Conservation (phyloP, 306 rosid species). For the Alnus rubra region DNA sequence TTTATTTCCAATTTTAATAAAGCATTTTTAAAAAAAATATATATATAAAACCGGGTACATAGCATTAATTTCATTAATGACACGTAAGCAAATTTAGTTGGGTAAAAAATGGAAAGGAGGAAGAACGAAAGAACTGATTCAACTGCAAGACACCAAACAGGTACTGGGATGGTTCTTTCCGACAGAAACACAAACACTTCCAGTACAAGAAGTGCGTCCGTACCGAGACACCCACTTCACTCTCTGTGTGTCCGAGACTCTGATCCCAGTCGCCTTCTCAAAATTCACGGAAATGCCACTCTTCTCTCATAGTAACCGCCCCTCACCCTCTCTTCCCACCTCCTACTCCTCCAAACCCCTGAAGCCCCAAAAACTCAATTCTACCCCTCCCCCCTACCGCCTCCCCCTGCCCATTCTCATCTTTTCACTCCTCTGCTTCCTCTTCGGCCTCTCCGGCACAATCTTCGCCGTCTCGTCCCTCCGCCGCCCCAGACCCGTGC, state of each 20-base stretch:
- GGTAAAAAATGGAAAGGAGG: too few relatives aligned
- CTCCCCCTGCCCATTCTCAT: constrained; percentile 23
- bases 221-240: not conserved
- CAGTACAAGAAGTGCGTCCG: not conserved
- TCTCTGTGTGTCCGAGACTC: not conserved
- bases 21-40: too few relatives aligned
- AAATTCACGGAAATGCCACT: constrained; percentile 34
- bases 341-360: constrained; percentile 33
- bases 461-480: constrained; percentile 28
- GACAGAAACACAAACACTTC: too few relatives aligned
- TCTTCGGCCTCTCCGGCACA: constrained; percentile 35
- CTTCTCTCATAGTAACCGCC: constrained; percentile 27
- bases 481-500: constrained; percentile 30
- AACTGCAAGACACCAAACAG: too few relatives aligned
- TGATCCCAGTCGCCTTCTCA: not conserved
- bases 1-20: too few relatives aligned
- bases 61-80: too few relatives aligned
- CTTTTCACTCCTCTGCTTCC: constrained; percentile 29
- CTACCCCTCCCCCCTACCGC: constrained; percentile 7
- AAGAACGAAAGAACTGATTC: not conserved
- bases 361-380: constrained; percentile 25
- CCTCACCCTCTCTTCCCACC: constrained; percentile 20
- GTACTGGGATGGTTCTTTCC: too few relatives aligned
- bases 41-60: too few relatives aligned
- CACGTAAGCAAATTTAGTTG: too few relatives aligned